phyloP scores from a whole-genome alignment of 495 filamentous ascomycete species.

The Penicillium tannophilum region DNA sequence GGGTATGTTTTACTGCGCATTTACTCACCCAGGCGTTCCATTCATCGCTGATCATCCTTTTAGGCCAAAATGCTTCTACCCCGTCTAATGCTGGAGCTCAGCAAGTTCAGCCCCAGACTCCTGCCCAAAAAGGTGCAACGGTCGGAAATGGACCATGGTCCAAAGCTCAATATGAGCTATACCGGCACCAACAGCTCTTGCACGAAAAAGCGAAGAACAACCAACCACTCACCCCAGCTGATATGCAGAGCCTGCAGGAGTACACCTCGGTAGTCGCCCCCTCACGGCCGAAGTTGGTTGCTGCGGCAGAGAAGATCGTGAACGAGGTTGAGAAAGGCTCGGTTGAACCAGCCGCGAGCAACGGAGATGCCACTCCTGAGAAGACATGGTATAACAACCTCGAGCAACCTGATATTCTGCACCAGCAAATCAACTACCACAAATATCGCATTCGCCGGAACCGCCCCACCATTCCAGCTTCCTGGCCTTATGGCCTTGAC shows the following conservation, averaged over 20 bases:
- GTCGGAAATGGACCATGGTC: constrained; percentile 61
- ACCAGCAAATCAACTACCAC: constrained; percentile 26
- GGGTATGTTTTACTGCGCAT: constrained; percentile 37
- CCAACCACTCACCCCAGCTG: constrained; percentile 66
- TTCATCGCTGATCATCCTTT: not conserved
- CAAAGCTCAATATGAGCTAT: constrained; percentile 65
- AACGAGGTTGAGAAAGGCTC: constrained; percentile 49
- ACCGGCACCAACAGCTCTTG: constrained; percentile 77
- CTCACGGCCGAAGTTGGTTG: constrained; percentile 57
- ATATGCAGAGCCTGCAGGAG: constrained; percentile 76
- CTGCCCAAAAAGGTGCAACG: constrained; percentile 33
- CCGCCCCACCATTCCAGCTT: constrained; percentile 60
- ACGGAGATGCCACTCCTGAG: constrained; percentile 27
- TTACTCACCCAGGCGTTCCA: not conserved
- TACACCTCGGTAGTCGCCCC: constrained; percentile 66
- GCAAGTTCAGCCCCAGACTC: constrained; percentile 35
- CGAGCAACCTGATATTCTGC: constrained; percentile 65
- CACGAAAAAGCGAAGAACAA: constrained; percentile 85
- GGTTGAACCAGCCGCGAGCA: constrained; percentile 37
- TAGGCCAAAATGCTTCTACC: constrained; percentile 46
- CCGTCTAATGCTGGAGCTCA: constrained; percentile 45
- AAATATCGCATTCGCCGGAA: constrained; percentile 18
- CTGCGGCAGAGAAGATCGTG: constrained; percentile 53
- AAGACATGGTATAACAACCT: constrained; percentile 61
- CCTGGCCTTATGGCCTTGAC: constrained; percentile 81